phyloP scores from a whole-genome alignment of 2,329 filamentous ascomycete genomes.

The Pestalotiopsis sp. region DNA sequence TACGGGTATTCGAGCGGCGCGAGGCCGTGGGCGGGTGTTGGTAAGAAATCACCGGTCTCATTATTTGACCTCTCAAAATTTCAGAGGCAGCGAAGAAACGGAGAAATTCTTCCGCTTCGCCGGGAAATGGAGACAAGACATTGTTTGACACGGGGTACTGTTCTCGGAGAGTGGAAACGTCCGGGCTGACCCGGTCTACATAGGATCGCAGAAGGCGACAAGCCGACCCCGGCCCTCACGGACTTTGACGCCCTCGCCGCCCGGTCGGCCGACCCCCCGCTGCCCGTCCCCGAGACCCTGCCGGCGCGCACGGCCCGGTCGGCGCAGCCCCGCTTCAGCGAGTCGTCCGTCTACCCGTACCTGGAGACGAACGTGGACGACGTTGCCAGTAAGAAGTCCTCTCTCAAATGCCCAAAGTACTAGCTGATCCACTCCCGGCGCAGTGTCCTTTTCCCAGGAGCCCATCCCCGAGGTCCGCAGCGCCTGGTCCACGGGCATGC shows the following conservation, averaged over 20 bases:
- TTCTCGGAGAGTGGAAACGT: too few relatives aligned
- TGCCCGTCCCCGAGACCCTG: slow-evolving; percentile 48
- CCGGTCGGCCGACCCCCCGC: slow-evolving; percentile 52
- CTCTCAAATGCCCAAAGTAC: too few relatives aligned
- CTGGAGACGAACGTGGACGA: slow-evolving; percentile 68
- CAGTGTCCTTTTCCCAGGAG: slow-evolving; percentile 61
- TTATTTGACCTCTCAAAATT: neutral
- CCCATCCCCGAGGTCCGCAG: slow-evolving; percentile 49
- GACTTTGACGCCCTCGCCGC: slow-evolving; percentile 49
- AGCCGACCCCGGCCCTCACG: slow-evolving; percentile 41
- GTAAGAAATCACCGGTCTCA: slow-evolving; percentile 38
- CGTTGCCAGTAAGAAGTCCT: slow-evolving; percentile 41
- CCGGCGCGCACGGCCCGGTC: slow-evolving; percentile 48
- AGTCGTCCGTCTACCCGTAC: slow-evolving; percentile 64
- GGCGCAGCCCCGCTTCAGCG: slow-evolving; percentile 51
- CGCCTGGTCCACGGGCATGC: slow-evolving; percentile 44
- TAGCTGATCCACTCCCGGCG: neutral
- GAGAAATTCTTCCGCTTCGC: too few relatives aligned
- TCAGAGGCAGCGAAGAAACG: too few relatives aligned
- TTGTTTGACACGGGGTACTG: too few relatives aligned
- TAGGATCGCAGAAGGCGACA: slow-evolving; percentile 44
- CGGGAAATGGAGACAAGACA: too few relatives aligned
- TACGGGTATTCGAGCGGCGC: slow-evolving; percentile 65
- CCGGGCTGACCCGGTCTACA: neutral
- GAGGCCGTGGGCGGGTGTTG: slow-evolving; percentile 64